phyloP scores from a whole-genome alignment of 2,329 filamentous ascomycete species.

The Orbilia ellipsospora region DNA sequence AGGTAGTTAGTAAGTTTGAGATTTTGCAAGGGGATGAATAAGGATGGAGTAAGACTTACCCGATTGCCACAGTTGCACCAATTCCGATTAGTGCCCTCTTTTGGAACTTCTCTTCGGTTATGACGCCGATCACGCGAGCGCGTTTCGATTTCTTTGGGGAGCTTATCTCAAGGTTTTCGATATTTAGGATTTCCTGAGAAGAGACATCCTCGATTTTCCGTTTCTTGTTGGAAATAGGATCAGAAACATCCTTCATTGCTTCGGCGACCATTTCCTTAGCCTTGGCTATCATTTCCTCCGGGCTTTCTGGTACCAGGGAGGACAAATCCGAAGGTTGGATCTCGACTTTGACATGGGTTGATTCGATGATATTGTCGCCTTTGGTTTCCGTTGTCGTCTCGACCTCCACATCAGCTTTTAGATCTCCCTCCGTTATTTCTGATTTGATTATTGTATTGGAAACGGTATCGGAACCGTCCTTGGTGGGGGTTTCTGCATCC shows the following conservation, averaged over 20 bases:
- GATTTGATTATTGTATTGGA: conserved; percentile 61
- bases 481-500: conserved; percentile 56
- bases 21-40: not conserved
- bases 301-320: conserved; percentile 73
- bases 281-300: conserved; percentile 83
- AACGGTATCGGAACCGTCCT: conserved; percentile 30
- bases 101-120: conserved; percentile 86
- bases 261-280: conserved; percentile 89
- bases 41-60: conserved; percentile 72
- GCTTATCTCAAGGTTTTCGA: conserved; percentile 62
- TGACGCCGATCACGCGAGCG: conserved; percentile 74
- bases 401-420: conserved; percentile 60
- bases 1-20: not conserved
- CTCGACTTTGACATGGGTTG: conserved; percentile 79
- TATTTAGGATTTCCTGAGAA: conserved; percentile 63
- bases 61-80: conserved; percentile 85
- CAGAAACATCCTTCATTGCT: conserved; percentile 66
- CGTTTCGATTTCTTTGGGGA: conserved; percentile 80
- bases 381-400: conserved; percentile 59
- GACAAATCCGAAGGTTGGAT: conserved; percentile 70
- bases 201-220: conserved; percentile 59
- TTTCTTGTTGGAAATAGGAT: conserved; percentile 24
- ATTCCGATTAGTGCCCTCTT: conserved; percentile 87
- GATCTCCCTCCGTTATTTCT: conserved; percentile 68
- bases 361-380: conserved; percentile 70